A percentile compares a stretch with the other conserved stretches of the same genome.
phyloP scores from a whole-genome alignment of 345 rosid genomes.

The Arabidopsis thaliana region DNA sequence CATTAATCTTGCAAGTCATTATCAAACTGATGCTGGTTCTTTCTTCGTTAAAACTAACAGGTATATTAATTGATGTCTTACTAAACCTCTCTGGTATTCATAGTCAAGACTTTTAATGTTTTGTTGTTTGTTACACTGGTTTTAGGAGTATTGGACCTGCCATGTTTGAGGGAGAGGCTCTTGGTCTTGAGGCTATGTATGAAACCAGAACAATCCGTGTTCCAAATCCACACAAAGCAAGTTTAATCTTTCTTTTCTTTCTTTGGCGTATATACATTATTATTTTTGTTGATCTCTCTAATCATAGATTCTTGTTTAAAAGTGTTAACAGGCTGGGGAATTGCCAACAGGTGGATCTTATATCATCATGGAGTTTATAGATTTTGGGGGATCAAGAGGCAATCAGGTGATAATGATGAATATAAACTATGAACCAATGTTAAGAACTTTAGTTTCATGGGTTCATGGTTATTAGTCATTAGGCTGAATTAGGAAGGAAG shows the following conservation, averaged over 20 bases:
- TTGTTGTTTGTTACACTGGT: neutral
- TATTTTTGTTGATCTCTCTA: neutral
- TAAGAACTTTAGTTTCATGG: constrained; percentile 22
- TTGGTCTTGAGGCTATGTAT: constrained; percentile 88
- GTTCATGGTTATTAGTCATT: constrained; percentile 41
- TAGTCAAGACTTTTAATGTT: constrained; percentile 20
- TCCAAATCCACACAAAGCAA: constrained; percentile 86
- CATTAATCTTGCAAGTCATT: constrained; percentile 76
- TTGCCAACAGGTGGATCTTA: constrained; percentile 83
- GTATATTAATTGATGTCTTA: constrained; percentile 35
- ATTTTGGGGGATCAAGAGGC: constrained; percentile 79
- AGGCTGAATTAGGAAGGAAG: constrained; percentile 83
- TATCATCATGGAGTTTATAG: constrained; percentile 88
- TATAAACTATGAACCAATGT: constrained; percentile 11
- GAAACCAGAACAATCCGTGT: constrained; percentile 75
- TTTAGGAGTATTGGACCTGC: constrained; percentile 79
- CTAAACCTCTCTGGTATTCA: neutral
- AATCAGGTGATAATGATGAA: constrained; percentile 64
- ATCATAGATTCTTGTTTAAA: neutral
- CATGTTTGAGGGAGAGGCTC: constrained; percentile 94
- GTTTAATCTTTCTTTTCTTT: neutral
- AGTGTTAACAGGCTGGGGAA: constrained; percentile 63
- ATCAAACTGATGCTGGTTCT: constrained; percentile 80
- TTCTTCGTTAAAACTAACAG: constrained; percentile 92
- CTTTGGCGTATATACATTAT: neutral